Percentiles rank a stretch among this genome's conserved stretches.
phyloP scores from a whole-genome alignment of 768 basidiomycete genomes.

The Trametes elegans region DNA sequence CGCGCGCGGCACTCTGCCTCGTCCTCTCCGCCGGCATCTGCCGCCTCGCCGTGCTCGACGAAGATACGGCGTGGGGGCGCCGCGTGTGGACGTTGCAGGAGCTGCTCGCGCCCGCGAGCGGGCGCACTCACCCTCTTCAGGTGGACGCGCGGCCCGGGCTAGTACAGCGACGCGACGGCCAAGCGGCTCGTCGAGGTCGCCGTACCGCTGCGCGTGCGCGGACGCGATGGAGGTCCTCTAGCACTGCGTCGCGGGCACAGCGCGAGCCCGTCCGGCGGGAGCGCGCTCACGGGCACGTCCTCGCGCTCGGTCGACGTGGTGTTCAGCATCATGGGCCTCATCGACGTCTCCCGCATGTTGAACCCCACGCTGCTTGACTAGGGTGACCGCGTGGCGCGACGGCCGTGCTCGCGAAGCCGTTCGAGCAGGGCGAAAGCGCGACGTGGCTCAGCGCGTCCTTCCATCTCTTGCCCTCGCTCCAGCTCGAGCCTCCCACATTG shows the following conservation, averaged over 20 bases:
- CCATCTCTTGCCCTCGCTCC: neutral
- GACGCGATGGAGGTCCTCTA: conserved; percentile 5
- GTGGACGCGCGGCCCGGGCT: conserved; percentile 1
- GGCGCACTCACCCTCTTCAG: conserved; percentile 9
- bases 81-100: conserved; percentile 26
- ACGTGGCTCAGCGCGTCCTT: conserved; percentile 7
- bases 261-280: conserved; percentile 8
- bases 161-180: neutral
- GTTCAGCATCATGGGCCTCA: conserved; percentile 17
- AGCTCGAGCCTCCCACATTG: neutral
- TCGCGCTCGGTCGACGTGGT: conserved; percentile 18
- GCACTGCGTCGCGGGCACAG: no score
- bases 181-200: conserved; percentile 3
- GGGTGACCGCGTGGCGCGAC: conserved; percentile 10
- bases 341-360: conserved; percentile 14
- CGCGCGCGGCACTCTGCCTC: conserved; percentile 14
- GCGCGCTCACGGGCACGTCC: conserved; percentile 16
- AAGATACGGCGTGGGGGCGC: conserved; percentile 20
- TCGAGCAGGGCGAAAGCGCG: conserved; percentile 1
- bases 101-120: conserved; percentile 12
- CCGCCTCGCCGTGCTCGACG: conserved; percentile 16
- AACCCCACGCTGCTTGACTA: neutral
- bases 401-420: conserved; percentile 1
- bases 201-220: neutral
- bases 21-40: conserved; percentile 22